Conservation (phyloP, 2,329 filamentous ascomycete species). For the Talaromyces albobiverticillius region DNA sequence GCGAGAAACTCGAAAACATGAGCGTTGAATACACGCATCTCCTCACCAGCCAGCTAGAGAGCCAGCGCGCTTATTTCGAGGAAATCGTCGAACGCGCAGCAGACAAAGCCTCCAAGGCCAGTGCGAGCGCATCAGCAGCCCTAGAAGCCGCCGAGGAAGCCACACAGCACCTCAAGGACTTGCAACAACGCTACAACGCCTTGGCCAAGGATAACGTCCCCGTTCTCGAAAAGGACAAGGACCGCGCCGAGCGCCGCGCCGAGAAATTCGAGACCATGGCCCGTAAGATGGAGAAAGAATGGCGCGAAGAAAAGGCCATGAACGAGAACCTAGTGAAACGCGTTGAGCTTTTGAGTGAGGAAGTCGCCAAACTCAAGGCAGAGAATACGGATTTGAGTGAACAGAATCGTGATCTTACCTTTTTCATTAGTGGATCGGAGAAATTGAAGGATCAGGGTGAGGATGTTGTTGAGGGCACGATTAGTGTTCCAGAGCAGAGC, state of each 20-base stretch:
- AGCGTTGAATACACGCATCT: conserved; percentile 93
- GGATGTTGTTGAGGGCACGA: conserved; percentile 71
- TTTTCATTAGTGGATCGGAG: conserved; percentile 82
- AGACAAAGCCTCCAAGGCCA: conserved; percentile 79
- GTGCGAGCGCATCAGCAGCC: conserved; percentile 50
- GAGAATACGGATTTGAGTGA: conserved; percentile 73
- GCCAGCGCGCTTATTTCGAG: conserved; percentile 89
- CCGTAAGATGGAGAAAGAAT: conserved; percentile 68
- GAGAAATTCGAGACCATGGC: conserved; percentile 73
- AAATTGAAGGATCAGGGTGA: conserved; percentile 67
- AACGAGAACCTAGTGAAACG: conserved; percentile 75
- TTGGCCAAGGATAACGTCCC: conserved; percentile 60
- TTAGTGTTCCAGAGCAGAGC: conserved; percentile 58
- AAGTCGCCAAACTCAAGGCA: conserved; percentile 55
- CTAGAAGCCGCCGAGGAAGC: conserved; percentile 66
- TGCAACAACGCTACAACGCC: conserved; percentile 55
- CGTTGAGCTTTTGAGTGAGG: conserved; percentile 64
- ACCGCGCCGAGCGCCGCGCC: conserved; percentile 65
- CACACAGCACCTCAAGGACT: conserved; percentile 50
- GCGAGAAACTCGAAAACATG: conserved; percentile 70
- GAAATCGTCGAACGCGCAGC: conserved; percentile 85
- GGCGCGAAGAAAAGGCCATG: conserved; percentile 83
- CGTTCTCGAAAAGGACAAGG: conserved; percentile 68
- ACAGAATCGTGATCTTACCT: conserved; percentile 80
- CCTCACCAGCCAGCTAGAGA: conserved; percentile 87